Evolutionary conservation across 108 stramenopile genomes (phyloP).

Genomic region (Cyclotella baltica): DNA sequence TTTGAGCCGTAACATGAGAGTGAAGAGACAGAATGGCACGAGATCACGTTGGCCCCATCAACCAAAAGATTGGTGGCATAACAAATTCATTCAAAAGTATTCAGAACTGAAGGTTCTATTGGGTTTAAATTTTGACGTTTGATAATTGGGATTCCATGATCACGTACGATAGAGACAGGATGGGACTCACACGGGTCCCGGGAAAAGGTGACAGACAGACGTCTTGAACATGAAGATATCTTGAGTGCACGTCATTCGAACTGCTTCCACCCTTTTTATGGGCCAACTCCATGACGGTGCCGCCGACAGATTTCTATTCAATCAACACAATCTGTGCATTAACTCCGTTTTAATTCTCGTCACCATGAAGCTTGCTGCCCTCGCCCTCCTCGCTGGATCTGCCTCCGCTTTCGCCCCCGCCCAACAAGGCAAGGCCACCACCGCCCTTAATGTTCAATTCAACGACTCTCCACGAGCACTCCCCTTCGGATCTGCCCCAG

Average conservation of each 20-base stretch:
- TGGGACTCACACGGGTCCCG: background rate
- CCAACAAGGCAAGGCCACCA: slow-evolving; percentile 42
- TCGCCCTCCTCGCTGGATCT: slow-evolving; percentile 57
- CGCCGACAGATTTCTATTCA: background rate
- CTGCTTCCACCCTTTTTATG: background rate
- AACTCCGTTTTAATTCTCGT: background rate
- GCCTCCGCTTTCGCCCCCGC: slow-evolving; percentile 66
- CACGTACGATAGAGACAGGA: background rate
- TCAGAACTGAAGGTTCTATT: background rate
- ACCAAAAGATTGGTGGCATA: background rate
- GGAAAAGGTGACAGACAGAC: slow-evolving; percentile 21
- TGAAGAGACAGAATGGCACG: too few relatives aligned
- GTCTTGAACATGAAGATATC: background rate
- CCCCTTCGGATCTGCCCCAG: slow-evolving; percentile 81
- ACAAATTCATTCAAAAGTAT: background rate
- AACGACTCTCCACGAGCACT: slow-evolving; percentile 75
- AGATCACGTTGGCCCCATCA: too few relatives aligned
- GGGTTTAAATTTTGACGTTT: background rate
- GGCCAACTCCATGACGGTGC: too few relatives aligned
- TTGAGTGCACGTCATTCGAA: slow-evolving; percentile 2
- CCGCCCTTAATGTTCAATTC: slow-evolving; percentile 52
- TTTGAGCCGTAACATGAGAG: too few relatives aligned
- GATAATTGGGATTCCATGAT: background rate
- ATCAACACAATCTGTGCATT: background rate
- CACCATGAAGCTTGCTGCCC: slow-evolving; percentile 66